Base-by-base conservation (phyloP, 257 asterid genomes). In the Catharanthus roseus region DNA sequence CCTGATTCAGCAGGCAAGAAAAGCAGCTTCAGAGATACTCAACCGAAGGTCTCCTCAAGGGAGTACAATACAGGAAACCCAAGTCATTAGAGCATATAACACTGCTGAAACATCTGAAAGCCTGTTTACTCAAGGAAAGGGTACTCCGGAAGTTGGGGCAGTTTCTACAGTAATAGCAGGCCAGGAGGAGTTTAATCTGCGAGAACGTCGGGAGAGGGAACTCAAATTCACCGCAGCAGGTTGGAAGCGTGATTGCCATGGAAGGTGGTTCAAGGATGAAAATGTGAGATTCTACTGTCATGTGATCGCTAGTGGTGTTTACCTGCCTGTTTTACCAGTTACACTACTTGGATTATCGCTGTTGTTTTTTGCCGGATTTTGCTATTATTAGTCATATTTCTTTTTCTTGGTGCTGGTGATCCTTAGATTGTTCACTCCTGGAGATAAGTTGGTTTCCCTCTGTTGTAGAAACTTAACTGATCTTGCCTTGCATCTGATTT, bases 201-300 rank as follows among this genome's bases (percentile, higher is more conserved):
- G 78, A 60, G 83, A 73, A 28, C 77, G 77, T 28, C 80, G 19
- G 50, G 90, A 87, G 79, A 86, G 69, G 77, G 92, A 87, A 72
- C 90, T 87, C 74, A 86, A 90, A 87, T 86, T 90, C 77, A 90
- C 87, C 18, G 87, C 89, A 45, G 87, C 92, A 68, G 96, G 95
- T 21, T 90, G 96, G 95, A 88, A 84, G 79, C 90, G 92, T 2
- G 92, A 88, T 72, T 72, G 87, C 82, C 78, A 80, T 72, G 96
- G 95, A 63, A 78, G 77, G 78, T 90, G 96, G 96, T 90, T 77
- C 83, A 90, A 84, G 87, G 96, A 88, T 77, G 96, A 90, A 78
- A 86, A 82, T 67, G 96, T 86, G 73, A 75, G 95, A 80, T 79
- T 70, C 26, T n/a, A 62, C 41, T 34, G 23, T 33, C 31, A n/a